phyloP scores from a whole-genome alignment of 805 yeast species.

The Ogataea wickerhamii region DNA sequence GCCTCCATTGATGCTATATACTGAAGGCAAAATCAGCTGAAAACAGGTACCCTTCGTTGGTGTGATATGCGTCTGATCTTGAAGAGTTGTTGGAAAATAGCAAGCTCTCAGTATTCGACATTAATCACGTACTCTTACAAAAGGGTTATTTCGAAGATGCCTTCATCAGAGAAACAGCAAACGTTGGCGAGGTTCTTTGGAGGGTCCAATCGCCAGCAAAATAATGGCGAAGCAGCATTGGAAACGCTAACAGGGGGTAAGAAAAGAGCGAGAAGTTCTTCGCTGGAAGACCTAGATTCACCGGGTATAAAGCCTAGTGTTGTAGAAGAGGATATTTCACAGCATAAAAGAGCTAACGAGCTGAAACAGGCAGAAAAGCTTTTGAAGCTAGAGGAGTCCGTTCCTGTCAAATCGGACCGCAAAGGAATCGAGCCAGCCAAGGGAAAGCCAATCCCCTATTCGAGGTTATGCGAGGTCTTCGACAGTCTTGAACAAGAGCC shows the following conservation, averaged over 20 bases:
- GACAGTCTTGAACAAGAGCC: conserved; percentile 76
- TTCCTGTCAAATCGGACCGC: background rate
- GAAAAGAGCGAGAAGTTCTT: background rate
- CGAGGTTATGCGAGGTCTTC: conserved; percentile 58
- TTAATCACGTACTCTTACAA: background rate
- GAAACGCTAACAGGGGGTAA: conserved; percentile 1
- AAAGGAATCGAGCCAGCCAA: background rate
- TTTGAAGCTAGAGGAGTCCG: conserved; percentile 8
- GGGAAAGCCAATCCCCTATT: conserved; percentile 32
- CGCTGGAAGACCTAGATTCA: background rate
- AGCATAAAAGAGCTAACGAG: conserved; percentile 18
- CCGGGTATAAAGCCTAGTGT: background rate
- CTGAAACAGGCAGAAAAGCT: conserved; percentile 24
- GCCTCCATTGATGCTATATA: no score
- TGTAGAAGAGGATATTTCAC: conserved; percentile 1
- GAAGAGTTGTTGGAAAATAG: no score
- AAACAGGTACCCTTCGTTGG: no score
- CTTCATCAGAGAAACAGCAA: conserved; percentile 17
- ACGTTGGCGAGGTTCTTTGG: conserved; percentile 21
- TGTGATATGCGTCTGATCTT: no score
- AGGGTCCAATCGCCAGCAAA: no score
- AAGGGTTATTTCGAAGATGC: background rate
- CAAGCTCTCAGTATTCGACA: no score
- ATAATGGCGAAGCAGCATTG: no score
- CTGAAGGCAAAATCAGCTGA: no score